A percentile compares a stretch with the other conserved stretches of the same genome.
phyloP scores from a whole-genome alignment of 768 basidiomycete genomes.

The Rhizopogon vulgaris region DNA sequence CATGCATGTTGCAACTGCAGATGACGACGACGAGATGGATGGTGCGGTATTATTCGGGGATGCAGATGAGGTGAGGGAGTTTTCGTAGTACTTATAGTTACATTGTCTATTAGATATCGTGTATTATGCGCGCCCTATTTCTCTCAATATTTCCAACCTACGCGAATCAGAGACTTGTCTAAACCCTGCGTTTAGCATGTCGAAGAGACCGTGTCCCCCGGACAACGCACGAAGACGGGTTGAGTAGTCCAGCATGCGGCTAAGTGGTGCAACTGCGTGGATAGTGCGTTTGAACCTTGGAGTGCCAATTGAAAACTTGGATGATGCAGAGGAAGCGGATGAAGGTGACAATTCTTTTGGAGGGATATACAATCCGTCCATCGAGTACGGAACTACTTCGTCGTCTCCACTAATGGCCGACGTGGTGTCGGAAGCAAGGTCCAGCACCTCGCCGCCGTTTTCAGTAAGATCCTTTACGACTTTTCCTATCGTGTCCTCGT shows the following conservation, averaged over 20 bases:
- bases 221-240: slow-evolving; percentile 72
- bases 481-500: slow-evolving; percentile 64
- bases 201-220: slow-evolving; percentile 77
- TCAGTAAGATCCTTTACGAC: slow-evolving; percentile 83
- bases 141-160: slow-evolving; percentile 65
- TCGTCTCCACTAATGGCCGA: slow-evolving; percentile 30
- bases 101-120: slow-evolving; percentile 8
- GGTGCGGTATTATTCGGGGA: slow-evolving; percentile 73
- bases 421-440: slow-evolving; percentile 47
- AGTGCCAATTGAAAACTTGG: slow-evolving; percentile 22
- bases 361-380: slow-evolving; percentile 71
- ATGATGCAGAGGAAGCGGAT: slow-evolving; percentile 26
- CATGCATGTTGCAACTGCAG: slow-evolving; percentile 48
- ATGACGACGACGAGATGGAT: slow-evolving; percentile 75
- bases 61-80: slow-evolving; percentile 68
- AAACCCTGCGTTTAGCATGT: slow-evolving; percentile 78
- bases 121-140: slow-evolving; percentile 65
- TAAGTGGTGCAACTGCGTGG: slow-evolving; percentile 70
- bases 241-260: slow-evolving; percentile 76
- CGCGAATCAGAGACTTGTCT: slow-evolving; percentile 55
- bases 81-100: slow-evolving; percentile 29
- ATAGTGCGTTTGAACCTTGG: slow-evolving; percentile 57
- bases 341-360: slow-evolving; percentile 75
- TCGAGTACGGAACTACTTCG: slow-evolving; percentile 38
- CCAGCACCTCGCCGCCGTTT: slow-evolving; percentile 71